phyloP scores from a whole-genome alignment of 164 flowering plant species.

The Liriodendron chinense region DNA sequence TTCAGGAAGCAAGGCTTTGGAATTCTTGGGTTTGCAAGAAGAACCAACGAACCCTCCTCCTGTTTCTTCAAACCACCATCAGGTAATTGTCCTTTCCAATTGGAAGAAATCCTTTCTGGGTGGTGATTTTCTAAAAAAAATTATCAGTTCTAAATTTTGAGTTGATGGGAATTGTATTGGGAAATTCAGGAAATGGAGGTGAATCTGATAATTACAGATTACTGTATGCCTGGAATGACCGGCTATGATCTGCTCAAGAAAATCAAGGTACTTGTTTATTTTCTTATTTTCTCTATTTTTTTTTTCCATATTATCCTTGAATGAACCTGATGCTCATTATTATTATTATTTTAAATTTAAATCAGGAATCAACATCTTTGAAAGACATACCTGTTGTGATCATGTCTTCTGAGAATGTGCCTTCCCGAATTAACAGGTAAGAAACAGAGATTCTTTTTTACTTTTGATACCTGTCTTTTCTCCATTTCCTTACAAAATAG shows the following conservation, averaged over 20 bases:
- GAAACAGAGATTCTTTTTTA: background rate
- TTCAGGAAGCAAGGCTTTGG: conserved; percentile 81
- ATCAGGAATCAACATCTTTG: conserved; percentile 62
- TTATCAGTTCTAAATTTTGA: background rate
- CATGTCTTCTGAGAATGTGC: conserved; percentile 78
- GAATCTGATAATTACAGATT: conserved; percentile 85
- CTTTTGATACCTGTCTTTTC: background rate
- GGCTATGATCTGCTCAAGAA: conserved; percentile 90
- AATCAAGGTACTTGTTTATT: conserved; percentile 53
- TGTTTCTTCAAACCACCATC: conserved; percentile 10
- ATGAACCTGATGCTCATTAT: background rate
- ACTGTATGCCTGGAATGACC: conserved; percentile 98
- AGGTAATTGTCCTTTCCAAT: background rate
- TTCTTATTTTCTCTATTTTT: background rate
- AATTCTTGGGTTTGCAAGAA: conserved; percentile 73
- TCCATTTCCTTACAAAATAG: background rate
- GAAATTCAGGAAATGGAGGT: conserved; percentile 52
- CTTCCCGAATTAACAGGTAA: conserved; percentile 75
- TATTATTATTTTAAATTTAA: background rate
- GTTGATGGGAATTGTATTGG: background rate
- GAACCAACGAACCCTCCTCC: conserved; percentile 24
- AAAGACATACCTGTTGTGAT: conserved; percentile 82
- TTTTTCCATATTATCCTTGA: background rate
- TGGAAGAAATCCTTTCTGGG: background rate
- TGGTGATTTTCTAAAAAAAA: background rate